phyloP scores from a whole-genome alignment of 352 stramenopile species.

The Globisporangium middletonii region DNA sequence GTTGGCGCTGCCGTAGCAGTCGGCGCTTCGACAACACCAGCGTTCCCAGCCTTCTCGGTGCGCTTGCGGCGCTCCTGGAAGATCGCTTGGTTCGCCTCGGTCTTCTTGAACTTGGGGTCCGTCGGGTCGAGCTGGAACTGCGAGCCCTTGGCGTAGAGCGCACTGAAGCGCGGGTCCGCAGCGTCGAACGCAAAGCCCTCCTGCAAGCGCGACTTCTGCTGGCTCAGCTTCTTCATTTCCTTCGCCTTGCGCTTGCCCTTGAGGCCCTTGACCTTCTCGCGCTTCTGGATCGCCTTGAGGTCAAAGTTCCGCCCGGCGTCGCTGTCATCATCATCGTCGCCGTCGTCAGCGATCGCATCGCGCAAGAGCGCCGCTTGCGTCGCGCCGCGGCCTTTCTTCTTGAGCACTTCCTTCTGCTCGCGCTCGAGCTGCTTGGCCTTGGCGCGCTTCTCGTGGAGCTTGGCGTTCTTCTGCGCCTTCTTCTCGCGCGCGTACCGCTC shows the following conservation, averaged over 20 bases:
- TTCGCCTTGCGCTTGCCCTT: slow-evolving; percentile 79
- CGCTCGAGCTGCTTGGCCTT: slow-evolving; percentile 52
- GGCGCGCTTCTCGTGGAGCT: slow-evolving; percentile 69
- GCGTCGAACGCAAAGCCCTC: slow-evolving; percentile 75
- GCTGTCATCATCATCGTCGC: slow-evolving; percentile 27
- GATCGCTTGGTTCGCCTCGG: slow-evolving; percentile 71
- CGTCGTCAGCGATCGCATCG: slow-evolving; percentile 43
- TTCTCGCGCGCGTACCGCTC: slow-evolving; percentile 82
- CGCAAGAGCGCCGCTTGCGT: slow-evolving; percentile 51
- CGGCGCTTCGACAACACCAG: not conserved
- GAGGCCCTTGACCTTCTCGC: slow-evolving; percentile 66
- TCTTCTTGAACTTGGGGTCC: slow-evolving; percentile 81
- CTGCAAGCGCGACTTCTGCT: slow-evolving; percentile 56
- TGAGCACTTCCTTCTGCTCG: slow-evolving; percentile 63
- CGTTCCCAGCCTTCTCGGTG: slow-evolving; percentile 26
- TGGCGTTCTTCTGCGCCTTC: slow-evolving; percentile 83
- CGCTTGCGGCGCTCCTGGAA: slow-evolving; percentile 74
- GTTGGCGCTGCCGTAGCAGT: not conserved
- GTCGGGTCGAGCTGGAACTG: slow-evolving; percentile 82
- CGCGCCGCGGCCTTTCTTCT: slow-evolving; percentile 43
- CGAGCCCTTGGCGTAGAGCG: slow-evolving; percentile 68
- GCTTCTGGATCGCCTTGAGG: slow-evolving; percentile 75
- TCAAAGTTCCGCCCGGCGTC: slow-evolving; percentile 74
- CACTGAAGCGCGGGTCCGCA: slow-evolving; percentile 63
- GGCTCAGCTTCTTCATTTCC: slow-evolving; percentile 61